Base-by-base conservation (phyloP, 2,329 filamentous ascomycete species). In the Cladophialophora chaetospira region DNA sequence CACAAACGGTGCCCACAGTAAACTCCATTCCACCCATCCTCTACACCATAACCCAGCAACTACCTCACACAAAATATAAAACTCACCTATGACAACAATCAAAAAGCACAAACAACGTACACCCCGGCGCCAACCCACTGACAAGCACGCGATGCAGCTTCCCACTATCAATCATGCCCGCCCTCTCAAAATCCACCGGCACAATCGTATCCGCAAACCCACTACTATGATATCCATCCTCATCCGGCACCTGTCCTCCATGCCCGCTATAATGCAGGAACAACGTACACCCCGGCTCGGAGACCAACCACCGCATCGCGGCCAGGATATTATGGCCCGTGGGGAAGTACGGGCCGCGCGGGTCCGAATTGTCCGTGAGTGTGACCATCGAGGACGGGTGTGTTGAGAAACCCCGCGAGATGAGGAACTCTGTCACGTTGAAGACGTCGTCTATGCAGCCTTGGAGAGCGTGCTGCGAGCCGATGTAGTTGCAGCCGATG, bases 201-300 rank as follows among this genome's bases (percentile, higher is more conserved):
- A 79, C 80, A 61, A 83, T 81, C 0, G 78, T 79, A 55, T 82
- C 78, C 55, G 81, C 76, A 51, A 76, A 67, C 5, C 67, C 68
- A 36, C 52, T 50, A 31, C 26, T 31, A n/a, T 57, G 55, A 3
- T 47, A 26, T 3, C 61, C 57, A 4, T 42, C 49, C 21, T 40
- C 48, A 54, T 80, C 76, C 11, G 67, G 68, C 19, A 82, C 75
- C 67, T 82, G 80, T 38, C 81, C 78, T 51, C 82, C 82, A 59
- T 85, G 82, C 1, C 82, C 82, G 0, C 79, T 82, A 62, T 85
- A 85, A 61, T 82, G 82, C 47, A 85, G 67, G 72, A 83, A 84
- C 19, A 38, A 51, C 26, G 53, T 42, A 33, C 53, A 55, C 2
- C 53, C 59, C 17, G 61, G 61, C 44, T 63, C 61, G 4, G 64